Base-by-base conservation (phyloP, 805 yeast species). In the Candida gorgasii region DNA sequence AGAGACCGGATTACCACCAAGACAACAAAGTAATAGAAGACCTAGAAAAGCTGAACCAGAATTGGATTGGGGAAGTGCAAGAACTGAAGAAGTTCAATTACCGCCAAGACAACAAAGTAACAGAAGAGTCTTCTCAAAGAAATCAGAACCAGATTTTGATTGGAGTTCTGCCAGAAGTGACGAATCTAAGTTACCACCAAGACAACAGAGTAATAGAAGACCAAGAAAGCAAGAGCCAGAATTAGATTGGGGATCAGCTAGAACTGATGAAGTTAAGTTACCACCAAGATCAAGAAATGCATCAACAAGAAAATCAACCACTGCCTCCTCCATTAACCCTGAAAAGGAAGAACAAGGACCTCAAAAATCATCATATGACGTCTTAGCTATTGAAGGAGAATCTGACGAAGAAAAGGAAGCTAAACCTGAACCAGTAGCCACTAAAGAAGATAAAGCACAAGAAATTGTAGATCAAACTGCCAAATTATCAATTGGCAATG, bases 41-140 rank as follows among this genome's bases (percentile, higher is more conserved):
- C 20, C 20, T 40, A 67, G 72, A 62, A 69, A 69, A 48, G 37
- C 37, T 15, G 49, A 43, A 28, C 49, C 49, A n/a, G 78, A 79
- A 22, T 63, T 80, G 86, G 80, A 39, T 20, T 39, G 42, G 42
- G 67, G 73, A 40, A 47, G 69, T 5, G 79, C 75, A 31, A 69
- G 81, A 58, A 26, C 31, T 42, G 36, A 44, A 15, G 36, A 36
- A 38, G 37, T n/a, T 20, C 53, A 57, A 8, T 63, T 67, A 55
- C 69, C 70, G 26, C 63, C 67, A 40, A 57, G 67, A 49, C 66
- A 64, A 44, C 48, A 66, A 60, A 37, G 50, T 35, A 43, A 48
- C 28, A 50, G 48, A 51, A 46, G 41, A 37, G n/a, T 11, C 4
- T 24, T 24, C 28, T 24, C 28, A 5, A 24, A 24, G n/a, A 24